phyloP scores from a whole-genome alignment of 73 alveolate genomes.

The Loxodes magnus region DNA sequence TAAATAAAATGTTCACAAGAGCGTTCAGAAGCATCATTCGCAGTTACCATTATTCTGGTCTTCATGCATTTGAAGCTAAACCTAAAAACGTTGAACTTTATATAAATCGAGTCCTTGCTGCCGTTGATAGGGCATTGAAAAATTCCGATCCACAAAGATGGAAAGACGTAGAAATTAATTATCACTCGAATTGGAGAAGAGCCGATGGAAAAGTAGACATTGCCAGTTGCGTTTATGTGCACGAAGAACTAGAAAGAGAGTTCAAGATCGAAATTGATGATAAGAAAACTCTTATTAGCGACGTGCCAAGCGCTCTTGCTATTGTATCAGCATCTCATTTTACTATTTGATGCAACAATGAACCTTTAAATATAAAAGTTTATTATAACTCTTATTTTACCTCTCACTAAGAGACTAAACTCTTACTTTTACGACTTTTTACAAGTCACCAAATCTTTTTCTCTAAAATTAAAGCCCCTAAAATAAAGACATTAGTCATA shows the following conservation, averaged over 20 bases:
- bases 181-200: slow-evolving; percentile 67
- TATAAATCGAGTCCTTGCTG: slow-evolving; percentile 64
- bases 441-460: no score
- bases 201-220: slow-evolving; percentile 56
- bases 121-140: slow-evolving; percentile 69
- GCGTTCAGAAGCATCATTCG: no score
- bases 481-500: no score
- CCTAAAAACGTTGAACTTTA: slow-evolving; percentile 21
- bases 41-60: no score
- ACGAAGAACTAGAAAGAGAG: slow-evolving; percentile 81
- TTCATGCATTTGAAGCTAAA: slow-evolving; percentile 1
- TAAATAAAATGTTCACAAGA: no score
- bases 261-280: slow-evolving; percentile 75
- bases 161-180: slow-evolving; percentile 77
- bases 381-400: no score
- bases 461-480: no score
- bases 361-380: no score
- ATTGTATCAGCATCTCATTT: slow-evolving; percentile 27
- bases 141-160: slow-evolving; percentile 60
- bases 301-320: slow-evolving; percentile 47
- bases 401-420: no score
- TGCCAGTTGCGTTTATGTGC: slow-evolving; percentile 64
- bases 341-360: no score
- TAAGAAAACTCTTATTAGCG: slow-evolving; percentile 48
- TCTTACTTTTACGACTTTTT: no score